Percentiles rank a stretch among this genome's conserved stretches.
Evolutionary conservation across 306 rosid species (phyloP).

Genomic region (Inga laurina): DNA sequence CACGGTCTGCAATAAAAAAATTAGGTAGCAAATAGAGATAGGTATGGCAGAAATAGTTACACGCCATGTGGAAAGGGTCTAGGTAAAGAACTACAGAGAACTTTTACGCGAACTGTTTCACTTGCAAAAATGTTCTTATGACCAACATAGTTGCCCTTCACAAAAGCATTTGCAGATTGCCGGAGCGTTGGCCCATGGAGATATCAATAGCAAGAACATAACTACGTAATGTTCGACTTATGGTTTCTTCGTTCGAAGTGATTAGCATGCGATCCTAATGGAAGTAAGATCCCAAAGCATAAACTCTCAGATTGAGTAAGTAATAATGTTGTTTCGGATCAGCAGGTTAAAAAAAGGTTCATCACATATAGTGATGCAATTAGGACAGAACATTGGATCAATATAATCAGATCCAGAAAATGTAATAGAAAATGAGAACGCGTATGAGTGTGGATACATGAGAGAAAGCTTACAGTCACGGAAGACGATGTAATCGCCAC

Average conservation of each 20-base stretch:
- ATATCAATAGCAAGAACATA: neutral
- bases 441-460: neutral
- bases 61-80: constrained; percentile 4
- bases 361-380: neutral
- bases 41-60: constrained; percentile 1
- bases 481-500: constrained; percentile 56
- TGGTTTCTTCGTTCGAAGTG: neutral
- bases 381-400: constrained; percentile 29
- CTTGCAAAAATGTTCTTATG: neutral
- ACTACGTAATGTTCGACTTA: neutral
- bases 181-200: neutral
- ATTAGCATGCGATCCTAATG: neutral
- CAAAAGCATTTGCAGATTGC: neutral
- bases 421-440: neutral
- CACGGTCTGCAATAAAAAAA: constrained; percentile 60
- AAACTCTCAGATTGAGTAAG: constrained; percentile 27
- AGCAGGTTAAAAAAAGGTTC: neutral
- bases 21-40: neutral
- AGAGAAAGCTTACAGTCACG: constrained; percentile 46
- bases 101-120: constrained; percentile 1
- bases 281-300: constrained; percentile 33
- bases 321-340: neutral
- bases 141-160: neutral
- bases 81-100: constrained; percentile 1
- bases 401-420: constrained; percentile 38